Evolutionary conservation across 108 stramenopile genomes (phyloP).

Genomic region (Cyclotella choctawhatcheeana): DNA sequence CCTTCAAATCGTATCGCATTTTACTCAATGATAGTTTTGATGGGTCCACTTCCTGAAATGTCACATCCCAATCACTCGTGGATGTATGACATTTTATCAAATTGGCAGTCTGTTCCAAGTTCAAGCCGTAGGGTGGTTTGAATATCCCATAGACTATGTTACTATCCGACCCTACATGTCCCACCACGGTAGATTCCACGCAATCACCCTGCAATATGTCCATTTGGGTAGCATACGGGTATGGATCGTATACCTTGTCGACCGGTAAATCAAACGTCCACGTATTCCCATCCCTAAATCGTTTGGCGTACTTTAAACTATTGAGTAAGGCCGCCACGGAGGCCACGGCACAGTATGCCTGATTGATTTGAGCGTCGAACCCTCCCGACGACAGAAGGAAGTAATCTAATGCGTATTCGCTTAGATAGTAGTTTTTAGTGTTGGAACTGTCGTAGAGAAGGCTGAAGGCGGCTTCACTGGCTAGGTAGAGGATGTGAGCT

Average conservation of each 20-base stretch:
- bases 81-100: conserved; percentile 70
- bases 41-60: conserved; percentile 53
- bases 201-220: conserved; percentile 53
- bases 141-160: conserved; percentile 51
- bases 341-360: conserved; percentile 84
- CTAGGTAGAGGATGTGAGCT: conserved; percentile 43
- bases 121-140: conserved; percentile 62
- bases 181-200: conserved; percentile 50
- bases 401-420: conserved; percentile 63
- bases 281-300: conserved; percentile 38
- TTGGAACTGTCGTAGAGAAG: conserved; percentile 35
- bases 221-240: conserved; percentile 80
- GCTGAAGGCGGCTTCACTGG: conserved; percentile 26
- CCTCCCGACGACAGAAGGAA: conserved; percentile 69
- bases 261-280: conserved; percentile 63
- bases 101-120: conserved; percentile 51
- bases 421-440: conserved; percentile 22
- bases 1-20: conserved; percentile 58
- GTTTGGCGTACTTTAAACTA: conserved; percentile 58
- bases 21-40: conserved; percentile 19
- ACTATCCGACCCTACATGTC: conserved; percentile 14
- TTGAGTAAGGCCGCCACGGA: conserved; percentile 71
- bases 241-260: conserved; percentile 73
- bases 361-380: conserved; percentile 87
- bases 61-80: conserved; percentile 35